Evolutionary conservation across 139 green algal genomes (phyloP).

Genomic region (Pseudopediastrum boryanum): DNA sequence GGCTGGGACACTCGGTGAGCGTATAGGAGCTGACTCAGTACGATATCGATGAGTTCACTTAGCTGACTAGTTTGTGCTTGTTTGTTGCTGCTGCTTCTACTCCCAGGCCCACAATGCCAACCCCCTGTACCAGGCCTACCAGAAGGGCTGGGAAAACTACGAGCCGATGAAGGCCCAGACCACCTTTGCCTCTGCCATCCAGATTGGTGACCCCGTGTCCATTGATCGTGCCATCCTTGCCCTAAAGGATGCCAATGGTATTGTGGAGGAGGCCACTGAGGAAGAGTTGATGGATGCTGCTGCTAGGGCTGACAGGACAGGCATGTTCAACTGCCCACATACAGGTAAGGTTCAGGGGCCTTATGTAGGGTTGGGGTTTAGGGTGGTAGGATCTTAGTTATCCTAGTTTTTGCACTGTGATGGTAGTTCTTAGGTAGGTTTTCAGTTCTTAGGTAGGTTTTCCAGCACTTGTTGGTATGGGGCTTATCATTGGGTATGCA

Average conservation of each 20-base stretch:
- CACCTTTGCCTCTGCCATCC: constrained; percentile 98
- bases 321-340: constrained; percentile 96
- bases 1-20: constrained; percentile 56
- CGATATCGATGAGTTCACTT: no score
- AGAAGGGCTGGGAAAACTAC: constrained; percentile 76
- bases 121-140: constrained; percentile 95
- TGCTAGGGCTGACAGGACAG: constrained; percentile 93
- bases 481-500: no score
- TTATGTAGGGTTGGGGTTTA: no score
- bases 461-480: no score
- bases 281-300: constrained; percentile 99
- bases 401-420: no score
- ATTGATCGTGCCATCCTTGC: constrained; percentile 97
- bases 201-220: constrained; percentile 98
- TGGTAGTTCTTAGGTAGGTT: no score
- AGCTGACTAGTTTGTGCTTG: no score
- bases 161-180: constrained; percentile 90
- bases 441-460: no score
- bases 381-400: no score
- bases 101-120: constrained; percentile 94
- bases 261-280: constrained; percentile 98
- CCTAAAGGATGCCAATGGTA: constrained; percentile 87
- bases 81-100: no score
- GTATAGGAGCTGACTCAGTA: no score
- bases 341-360: no score